Base-by-base conservation (phyloP, 192 early-diverging fungal species). In the Lobosporangium transversale region DNA sequence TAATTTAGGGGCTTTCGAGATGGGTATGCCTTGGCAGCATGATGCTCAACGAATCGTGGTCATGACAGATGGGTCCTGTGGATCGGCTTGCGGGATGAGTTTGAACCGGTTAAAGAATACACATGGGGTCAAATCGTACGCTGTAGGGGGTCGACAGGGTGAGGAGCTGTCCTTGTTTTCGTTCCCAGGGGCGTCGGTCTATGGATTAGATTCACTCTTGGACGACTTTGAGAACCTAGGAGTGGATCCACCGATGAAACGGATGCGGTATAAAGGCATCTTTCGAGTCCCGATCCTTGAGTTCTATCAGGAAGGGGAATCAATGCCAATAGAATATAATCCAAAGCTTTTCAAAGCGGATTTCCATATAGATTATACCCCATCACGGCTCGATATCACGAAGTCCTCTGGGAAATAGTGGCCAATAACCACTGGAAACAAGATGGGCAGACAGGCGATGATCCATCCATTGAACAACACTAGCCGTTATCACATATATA, bases 101-200 rank as follows among this genome's bases (percentile, higher is more conserved):
- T 20, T 76, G 47, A 76, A 76, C 47, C 64, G 73, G 18, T 59
- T 76, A 36, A 76, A 76, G 53, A 76, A 76, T 27, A 66, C 64
- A 0, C 64, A 67, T 37, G 58, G 58, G 0, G 64, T 76, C 11
- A 61, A 76, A 20, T 62, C 73, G 3, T 76, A 76, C 53, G 73
- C 73, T 0, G 23, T 67, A 2, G 73, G 73, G 4, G 73, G 73
- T 3, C 58, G 64, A 0, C n/a, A 56, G 0, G 53, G 57, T 7
- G 73, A 76, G n/a, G 63, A 59, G 12, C 37, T 76, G 29, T 62
- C 58, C 0, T 20, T 76, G 31, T 76, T 76, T 17, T 76, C 73
- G 1, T 76, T 76, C 33, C 52, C 73, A 1, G 73, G 73, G 0
- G 73, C 64, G 1, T 67, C 64, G 3, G 73, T 76, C 24, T 76